phyloP scores from a whole-genome alignment of 148 eudicot genomes.

The Amaranthus hypochondriacus region DNA sequence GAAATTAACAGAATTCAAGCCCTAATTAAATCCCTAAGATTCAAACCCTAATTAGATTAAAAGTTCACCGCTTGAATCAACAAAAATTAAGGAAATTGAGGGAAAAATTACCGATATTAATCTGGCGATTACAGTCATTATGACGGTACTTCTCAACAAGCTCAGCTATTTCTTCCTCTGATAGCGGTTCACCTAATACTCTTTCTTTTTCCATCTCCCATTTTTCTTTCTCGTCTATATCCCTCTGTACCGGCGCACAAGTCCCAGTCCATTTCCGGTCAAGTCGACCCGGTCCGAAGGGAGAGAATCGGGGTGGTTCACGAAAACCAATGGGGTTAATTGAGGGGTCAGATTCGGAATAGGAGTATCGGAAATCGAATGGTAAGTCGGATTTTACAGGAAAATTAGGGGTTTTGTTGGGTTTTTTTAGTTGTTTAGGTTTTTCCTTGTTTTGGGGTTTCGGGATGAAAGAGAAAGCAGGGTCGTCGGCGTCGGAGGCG shows the following conservation, averaged over 20 bases:
- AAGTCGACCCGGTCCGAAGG: constrained; percentile 90
- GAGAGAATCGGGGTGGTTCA: constrained; percentile 75
- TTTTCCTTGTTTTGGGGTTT: constrained; percentile 24
- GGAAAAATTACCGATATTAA: constrained; percentile 58
- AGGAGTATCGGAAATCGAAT: constrained; percentile 83
- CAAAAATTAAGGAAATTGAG: background rate
- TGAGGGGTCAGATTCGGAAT: constrained; percentile 57
- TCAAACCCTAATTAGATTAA: background rate
- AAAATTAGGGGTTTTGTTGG: constrained; percentile 15
- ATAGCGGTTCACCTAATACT: constrained; percentile 61
- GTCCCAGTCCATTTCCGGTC: constrained; percentile 91
- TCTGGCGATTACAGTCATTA: constrained; percentile 74
- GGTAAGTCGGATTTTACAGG: constrained; percentile 53
- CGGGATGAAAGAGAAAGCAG: constrained; percentile 60
- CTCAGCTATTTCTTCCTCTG: constrained; percentile 51
- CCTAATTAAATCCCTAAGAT: no score
- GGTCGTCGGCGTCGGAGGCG: constrained; percentile 45
- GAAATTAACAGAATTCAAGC: no score
- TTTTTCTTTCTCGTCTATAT: constrained; percentile 21
- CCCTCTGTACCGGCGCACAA: constrained; percentile 44
- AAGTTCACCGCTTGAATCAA: background rate
- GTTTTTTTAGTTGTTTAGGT: constrained; percentile 19
- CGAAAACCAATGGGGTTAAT: constrained; percentile 72
- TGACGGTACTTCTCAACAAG: constrained; percentile 85
- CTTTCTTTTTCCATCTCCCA: constrained; percentile 33